A percentile compares a stretch with the other conserved stretches of the same genome.
These are phyloP conservation scores for Pinus tabuliformis DNA, from an alignment of 75 land plant genomes.

Conservation along the genomic window DNA sequence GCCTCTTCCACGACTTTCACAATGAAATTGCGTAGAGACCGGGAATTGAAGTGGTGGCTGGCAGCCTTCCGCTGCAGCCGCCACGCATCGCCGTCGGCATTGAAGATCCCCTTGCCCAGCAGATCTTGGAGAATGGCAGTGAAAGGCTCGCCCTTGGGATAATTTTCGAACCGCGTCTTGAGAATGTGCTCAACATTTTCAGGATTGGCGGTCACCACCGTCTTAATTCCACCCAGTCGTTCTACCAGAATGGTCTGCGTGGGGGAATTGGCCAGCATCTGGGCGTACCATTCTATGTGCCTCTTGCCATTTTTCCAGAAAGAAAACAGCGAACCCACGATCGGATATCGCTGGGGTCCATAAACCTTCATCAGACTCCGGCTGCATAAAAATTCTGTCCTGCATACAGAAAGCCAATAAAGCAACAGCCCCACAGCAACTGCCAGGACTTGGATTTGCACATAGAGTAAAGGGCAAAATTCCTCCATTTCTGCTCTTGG, in stretches of 20 bases:
- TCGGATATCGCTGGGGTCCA: constrained; percentile 3
- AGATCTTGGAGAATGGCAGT: constrained; percentile 25
- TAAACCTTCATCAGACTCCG: too few relatives aligned
- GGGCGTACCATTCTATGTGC: constrained; percentile 9
- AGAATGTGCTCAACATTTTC: constrained; percentile 57
- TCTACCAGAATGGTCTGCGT: constrained; percentile 29
- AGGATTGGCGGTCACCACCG: constrained; percentile 47
- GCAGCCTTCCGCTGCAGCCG: constrained; percentile 55
- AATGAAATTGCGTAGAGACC: constrained; percentile 33
- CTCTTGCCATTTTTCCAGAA: neutral
- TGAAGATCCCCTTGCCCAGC: constrained; percentile 72
- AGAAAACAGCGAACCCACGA: neutral
- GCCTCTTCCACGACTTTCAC: constrained; percentile 28
- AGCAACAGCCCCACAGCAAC: too few relatives aligned
- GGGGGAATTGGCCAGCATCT: constrained; percentile 27
- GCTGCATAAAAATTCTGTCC: too few relatives aligned
- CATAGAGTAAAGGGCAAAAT: too few relatives aligned
- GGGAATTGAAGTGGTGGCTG: constrained; percentile 61
- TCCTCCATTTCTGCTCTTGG: too few relatives aligned
- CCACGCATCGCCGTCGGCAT: constrained; percentile 62
- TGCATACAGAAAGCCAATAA: too few relatives aligned
- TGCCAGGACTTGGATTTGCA: too few relatives aligned
- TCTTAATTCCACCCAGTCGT: constrained; percentile 13
- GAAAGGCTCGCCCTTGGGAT: constrained; percentile 42
- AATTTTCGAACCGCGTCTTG: constrained; percentile 53